Percentiles rank a stretch among this genome's conserved stretches.
These are phyloP conservation scores for Priceomyces carsonii DNA, from an alignment of 805 yeast species.

Conservation along the genomic window DNA sequence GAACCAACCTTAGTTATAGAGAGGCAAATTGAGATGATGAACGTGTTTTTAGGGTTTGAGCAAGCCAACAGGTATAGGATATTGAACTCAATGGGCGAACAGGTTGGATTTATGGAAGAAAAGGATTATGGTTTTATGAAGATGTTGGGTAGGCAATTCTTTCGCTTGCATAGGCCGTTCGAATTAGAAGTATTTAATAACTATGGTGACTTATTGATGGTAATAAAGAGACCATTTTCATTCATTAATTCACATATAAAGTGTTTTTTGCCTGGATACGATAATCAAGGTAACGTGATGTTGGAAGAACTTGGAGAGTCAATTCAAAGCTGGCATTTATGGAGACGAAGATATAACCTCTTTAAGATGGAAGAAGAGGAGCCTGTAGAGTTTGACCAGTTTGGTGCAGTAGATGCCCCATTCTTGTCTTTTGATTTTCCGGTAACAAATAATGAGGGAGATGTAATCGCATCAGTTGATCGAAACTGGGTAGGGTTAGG, in stretches of 20 bases:
- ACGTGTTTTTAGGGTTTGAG: slow-evolving; percentile 83
- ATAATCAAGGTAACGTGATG: slow-evolving; percentile 32
- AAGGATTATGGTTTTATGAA: slow-evolving; percentile 70
- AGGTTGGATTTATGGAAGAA: slow-evolving; percentile 80
- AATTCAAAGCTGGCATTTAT: slow-evolving; percentile 90
- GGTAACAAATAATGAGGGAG: slow-evolving; percentile 56
- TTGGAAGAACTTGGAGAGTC: slow-evolving; percentile 73
- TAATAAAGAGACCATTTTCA: slow-evolving; percentile 80
- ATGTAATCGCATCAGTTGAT: slow-evolving; percentile 74
- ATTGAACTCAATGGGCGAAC: slow-evolving; percentile 70
- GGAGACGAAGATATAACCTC: slow-evolving; percentile 87
- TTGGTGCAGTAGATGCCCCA: slow-evolving; percentile 85
- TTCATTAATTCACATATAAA: slow-evolving; percentile 87
- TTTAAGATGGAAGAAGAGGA: slow-evolving; percentile 51
- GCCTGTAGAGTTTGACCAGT: slow-evolving; percentile 62
- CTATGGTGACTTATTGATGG: slow-evolving; percentile 58
- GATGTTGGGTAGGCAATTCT: slow-evolving; percentile 78
- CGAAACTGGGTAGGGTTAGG: slow-evolving; percentile 96
- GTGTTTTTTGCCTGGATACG: slow-evolving; percentile 60
- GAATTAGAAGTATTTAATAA: slow-evolving; percentile 69
- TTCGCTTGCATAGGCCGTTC: slow-evolving; percentile 84
- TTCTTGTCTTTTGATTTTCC: slow-evolving; percentile 87
- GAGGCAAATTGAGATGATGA: slow-evolving; percentile 86
- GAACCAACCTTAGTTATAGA: slow-evolving; percentile 89
- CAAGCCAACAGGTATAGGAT: slow-evolving; percentile 82